phyloP scores from a whole-genome alignment of 2,329 filamentous ascomycete genomes.

The Phialocephala sp. region DNA sequence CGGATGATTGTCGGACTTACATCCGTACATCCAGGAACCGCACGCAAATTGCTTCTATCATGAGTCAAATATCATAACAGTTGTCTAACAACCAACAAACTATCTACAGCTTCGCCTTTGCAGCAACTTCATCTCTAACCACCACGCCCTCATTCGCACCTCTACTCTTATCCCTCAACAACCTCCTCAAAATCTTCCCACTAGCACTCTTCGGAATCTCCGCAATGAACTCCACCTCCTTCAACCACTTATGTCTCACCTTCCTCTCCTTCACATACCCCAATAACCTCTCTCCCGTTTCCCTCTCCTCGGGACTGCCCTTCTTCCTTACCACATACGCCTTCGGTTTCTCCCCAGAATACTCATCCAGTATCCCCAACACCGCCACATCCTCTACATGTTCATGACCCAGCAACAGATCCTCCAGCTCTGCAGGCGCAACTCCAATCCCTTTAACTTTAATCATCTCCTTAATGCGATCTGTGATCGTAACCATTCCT shows the following conservation, averaged over 20 bases:
- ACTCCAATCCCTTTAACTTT: constrained; percentile 52
- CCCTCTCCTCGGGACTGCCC: constrained; percentile 31
- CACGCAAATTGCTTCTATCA: too few species aligned
- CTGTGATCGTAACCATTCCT: constrained; percentile 76
- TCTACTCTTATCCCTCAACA: constrained; percentile 56
- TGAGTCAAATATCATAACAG: too few species aligned
- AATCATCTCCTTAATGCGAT: constrained; percentile 69
- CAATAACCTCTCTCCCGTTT: constrained; percentile 50
- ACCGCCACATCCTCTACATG: constrained; percentile 63
- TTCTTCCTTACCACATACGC: constrained; percentile 60
- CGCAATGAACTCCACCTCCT: constrained; percentile 58
- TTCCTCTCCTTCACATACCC: constrained; percentile 59
- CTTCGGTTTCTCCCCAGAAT: constrained; percentile 53
- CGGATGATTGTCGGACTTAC: too few species aligned
- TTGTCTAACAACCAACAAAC: too few species aligned
- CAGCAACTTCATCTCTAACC: constrained; percentile 35
- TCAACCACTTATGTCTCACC: constrained; percentile 61
- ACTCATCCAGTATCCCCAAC: constrained; percentile 56
- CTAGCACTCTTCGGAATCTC: constrained; percentile 67
- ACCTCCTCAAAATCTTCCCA: constrained; percentile 66
- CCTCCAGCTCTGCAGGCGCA: constrained; percentile 51
- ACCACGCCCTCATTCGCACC: constrained; percentile 41
- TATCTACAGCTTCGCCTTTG: constrained; percentile 43
- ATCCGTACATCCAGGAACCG: too few species aligned
- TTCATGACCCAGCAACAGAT: constrained; percentile 43